phyloP scores from a whole-genome alignment of 73 alveolate species.

The Paramecium octaurelia region DNA sequence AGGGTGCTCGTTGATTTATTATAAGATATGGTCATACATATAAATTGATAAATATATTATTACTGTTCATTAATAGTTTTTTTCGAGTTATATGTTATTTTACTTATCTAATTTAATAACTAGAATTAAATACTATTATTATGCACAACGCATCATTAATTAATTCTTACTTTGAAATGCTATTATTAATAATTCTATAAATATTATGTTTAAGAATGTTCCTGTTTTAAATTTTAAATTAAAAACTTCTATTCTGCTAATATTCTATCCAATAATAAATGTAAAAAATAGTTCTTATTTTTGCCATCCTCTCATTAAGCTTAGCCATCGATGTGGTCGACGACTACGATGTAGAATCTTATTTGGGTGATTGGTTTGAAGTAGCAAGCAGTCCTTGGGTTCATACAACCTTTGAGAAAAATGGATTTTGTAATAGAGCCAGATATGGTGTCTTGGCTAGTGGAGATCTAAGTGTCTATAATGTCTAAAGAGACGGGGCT shows the following conservation, averaged over 20 bases:
- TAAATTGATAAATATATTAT: background rate
- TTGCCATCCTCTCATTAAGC: background rate
- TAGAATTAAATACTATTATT: too few species aligned
- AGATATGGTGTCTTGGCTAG: background rate
- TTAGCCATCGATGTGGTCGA: background rate
- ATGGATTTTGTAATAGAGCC: constrained; percentile 1
- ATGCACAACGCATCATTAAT: too few species aligned
- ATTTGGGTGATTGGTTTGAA: constrained; percentile 49
- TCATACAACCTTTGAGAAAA: constrained; percentile 10
- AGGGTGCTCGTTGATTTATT: background rate
- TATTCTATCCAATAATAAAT: background rate
- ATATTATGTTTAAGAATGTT: background rate
- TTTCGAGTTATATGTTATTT: too few species aligned
- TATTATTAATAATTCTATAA: too few species aligned
- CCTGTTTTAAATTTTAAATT: background rate
- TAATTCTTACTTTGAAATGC: too few species aligned
- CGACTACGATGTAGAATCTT: background rate
- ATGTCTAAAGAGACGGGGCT: background rate
- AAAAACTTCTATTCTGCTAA: background rate
- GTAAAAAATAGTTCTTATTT: background rate
- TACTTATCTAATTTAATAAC: too few species aligned
- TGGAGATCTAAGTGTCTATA: constrained; percentile 29
- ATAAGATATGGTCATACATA: background rate
- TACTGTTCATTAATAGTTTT: background rate
- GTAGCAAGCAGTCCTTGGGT: constrained; percentile 51